Evolutionary conservation across 73 alveolate genomes (phyloP).

Genomic region (Paramecium primaurelia): DNA sequence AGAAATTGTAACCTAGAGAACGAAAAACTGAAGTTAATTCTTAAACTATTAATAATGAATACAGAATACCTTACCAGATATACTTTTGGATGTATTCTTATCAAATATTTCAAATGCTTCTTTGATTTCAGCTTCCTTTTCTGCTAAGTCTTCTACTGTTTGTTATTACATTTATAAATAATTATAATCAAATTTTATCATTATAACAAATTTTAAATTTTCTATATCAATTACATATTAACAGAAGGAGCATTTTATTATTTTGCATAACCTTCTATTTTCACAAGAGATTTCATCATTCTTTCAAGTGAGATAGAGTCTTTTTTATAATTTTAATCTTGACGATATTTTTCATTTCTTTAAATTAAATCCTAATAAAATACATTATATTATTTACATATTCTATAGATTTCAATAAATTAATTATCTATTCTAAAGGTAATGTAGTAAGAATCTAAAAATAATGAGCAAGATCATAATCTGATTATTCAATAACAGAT

Average conservation of each 20-base stretch:
- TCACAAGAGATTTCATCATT: neutral
- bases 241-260: neutral
- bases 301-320: neutral
- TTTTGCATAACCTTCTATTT: neutral
- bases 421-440: neutral
- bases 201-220: neutral
- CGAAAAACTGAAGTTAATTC: slow-evolving; percentile 44
- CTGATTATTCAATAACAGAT: neutral
- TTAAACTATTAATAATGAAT: neutral
- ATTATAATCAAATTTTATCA: neutral
- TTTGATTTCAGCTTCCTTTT: neutral
- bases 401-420: neutral
- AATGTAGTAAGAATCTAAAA: neutral
- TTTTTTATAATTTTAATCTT: neutral
- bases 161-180: neutral
- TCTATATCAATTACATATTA: neutral
- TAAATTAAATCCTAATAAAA: neutral
- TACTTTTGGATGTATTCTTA: slow-evolving; percentile 5
- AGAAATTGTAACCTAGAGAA: slow-evolving; percentile 25
- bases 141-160: neutral
- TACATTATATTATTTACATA: neutral
- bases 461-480: neutral
- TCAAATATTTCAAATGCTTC: slow-evolving; percentile 45
- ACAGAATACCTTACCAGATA: neutral
- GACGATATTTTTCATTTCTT: neutral